Base-by-base conservation (phyloP, 2,329 filamentous ascomycete genomes). In the Penicillium sp. region DNA sequence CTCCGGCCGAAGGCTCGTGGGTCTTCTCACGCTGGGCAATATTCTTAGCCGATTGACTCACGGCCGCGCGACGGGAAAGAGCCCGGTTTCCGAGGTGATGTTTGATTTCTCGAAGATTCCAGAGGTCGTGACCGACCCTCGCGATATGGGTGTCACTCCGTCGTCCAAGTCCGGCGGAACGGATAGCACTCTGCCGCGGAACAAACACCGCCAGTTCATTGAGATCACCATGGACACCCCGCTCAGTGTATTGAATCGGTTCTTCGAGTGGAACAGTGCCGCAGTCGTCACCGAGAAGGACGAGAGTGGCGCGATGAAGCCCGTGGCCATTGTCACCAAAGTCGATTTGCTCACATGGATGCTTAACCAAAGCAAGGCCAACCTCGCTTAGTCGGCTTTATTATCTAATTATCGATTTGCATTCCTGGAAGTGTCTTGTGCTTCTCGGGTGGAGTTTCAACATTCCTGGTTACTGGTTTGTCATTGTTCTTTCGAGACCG, bases 221-320 rank as follows among this genome's bases (percentile, higher is more conserved):
- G 88, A 97, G 73, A 95, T 98, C 66, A 97, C 93, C 6, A 77
- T 87, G 67, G 88, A 96, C 58, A 98, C 93, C 1, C 87, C 87
- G 3, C 78, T 98, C 33, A 82, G 81, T 41, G 85, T 87, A 39
- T 78, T 98, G 46, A 92, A 89, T 76, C 84, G 88, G 64, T 98
- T 98, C 74, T 89, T 97, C 58, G 90, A 97, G 74, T 97, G 93
- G 90, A 97, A 98, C 73, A 93, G 88, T 60, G 92, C 93, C 0
- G 93, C 93, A 0, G 84, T 98, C 42, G 89, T 98, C 3, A 98
- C 92, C 0, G 91, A 97, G 70, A 79, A 81, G 35, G 79, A 80
- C 49, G 73, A 76, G 47, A 72, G 78, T 52, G 81, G 75, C 10
- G 80, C 80, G 40, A 67, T 83, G 59, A 95, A 89, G 77, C 90